Percentiles rank a stretch among this genome's conserved stretches.
Evolutionary conservation across 148 eudicot species (phyloP).

Genomic region (Cornus kousa): DNA sequence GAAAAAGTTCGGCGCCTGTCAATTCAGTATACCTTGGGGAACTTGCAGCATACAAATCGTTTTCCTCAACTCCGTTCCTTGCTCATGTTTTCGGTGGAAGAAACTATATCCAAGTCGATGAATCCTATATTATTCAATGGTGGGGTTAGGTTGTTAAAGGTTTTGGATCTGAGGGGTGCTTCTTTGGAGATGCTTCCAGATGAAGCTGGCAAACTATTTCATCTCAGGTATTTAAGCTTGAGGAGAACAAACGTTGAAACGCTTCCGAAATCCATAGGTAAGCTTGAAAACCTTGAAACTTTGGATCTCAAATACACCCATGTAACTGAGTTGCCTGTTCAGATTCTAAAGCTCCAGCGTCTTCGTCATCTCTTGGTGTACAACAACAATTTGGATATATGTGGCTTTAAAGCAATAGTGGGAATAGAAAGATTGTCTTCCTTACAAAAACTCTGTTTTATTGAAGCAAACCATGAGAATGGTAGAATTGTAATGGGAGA

Average conservation of each 20-base stretch:
- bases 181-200: neutral
- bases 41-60: neutral
- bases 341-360: conserved; percentile 3
- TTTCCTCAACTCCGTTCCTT: neutral
- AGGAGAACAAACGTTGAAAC: neutral
- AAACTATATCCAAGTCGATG: neutral
- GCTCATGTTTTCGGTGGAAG: neutral
- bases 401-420: conserved; percentile 3
- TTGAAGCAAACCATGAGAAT: neutral
- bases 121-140: neutral
- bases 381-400: no score
- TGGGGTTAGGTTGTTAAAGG: conserved; percentile 3
- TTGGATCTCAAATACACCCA: conserved; percentile 1
- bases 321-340: conserved; percentile 9
- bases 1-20: neutral
- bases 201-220: neutral
- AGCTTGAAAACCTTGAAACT: conserved; percentile 7
- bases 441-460: neutral
- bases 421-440: neutral
- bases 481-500: neutral
- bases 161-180: conserved; percentile 5
- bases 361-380: conserved; percentile 4
- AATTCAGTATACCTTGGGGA: neutral
- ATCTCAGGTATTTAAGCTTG: conserved; percentile 7
- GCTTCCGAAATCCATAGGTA: conserved; percentile 3